Evolutionary conservation across 352 stramenopile genomes (phyloP).

Genomic region (Albugo laibachii): DNA sequence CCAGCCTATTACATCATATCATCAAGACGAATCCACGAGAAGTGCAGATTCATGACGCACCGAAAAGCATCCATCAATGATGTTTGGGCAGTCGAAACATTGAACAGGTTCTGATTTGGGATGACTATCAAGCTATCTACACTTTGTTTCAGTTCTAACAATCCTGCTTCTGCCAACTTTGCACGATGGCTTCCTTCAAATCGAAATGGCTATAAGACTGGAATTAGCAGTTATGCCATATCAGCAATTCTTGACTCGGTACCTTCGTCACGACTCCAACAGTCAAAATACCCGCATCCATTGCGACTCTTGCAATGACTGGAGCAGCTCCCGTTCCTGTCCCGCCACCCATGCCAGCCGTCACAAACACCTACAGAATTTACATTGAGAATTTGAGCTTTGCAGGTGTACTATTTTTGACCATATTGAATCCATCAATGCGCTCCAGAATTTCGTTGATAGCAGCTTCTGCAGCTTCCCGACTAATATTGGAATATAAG

Average conservation of each 20-base stretch:
- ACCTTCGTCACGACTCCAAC: constrained; percentile 78
- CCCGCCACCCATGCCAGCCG: constrained; percentile 64
- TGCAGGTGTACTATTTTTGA: constrained; percentile 6
- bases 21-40: not conserved
- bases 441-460: constrained; percentile 77
- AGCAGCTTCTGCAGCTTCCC: constrained; percentile 46
- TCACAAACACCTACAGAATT: constrained; percentile 61
- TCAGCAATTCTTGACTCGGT: not conserved
- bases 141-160: constrained; percentile 59
- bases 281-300: constrained; percentile 68
- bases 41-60: constrained; percentile 9
- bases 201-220: constrained; percentile 35
- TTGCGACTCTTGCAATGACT: constrained; percentile 62
- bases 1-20: constrained; percentile 19
- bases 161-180: constrained; percentile 58
- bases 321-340: constrained; percentile 67
- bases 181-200: constrained; percentile 69
- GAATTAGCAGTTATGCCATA: not conserved
- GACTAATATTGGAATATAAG: constrained; percentile 11
- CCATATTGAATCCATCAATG: constrained; percentile 72
- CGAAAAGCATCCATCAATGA: constrained; percentile 77
- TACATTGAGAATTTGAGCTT: not conserved
- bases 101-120: constrained; percentile 79
- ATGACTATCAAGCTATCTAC: constrained; percentile 80
- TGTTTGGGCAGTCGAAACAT: constrained; percentile 73